Evolutionary conservation across 129 eudicot genomes (phyloP).

Genomic region (Erigeron canadensis): DNA sequence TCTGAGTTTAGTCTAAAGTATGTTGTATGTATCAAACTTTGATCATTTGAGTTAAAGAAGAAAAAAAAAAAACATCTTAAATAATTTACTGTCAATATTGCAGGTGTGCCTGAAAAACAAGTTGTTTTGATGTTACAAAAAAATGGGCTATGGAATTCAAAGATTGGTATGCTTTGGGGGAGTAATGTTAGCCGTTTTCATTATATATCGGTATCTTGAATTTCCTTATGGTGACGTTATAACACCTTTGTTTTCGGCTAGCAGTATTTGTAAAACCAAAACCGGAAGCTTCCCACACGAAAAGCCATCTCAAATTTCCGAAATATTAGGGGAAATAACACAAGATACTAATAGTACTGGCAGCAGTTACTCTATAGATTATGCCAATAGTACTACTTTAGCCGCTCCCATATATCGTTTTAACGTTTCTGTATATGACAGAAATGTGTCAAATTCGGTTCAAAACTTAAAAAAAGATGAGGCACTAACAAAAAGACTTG

Average conservation of each 20-base stretch:
- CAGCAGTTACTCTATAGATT: not conserved
- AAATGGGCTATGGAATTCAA: slow-evolving; percentile 36
- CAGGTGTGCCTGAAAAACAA: not conserved
- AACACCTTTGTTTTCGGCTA: slow-evolving; percentile 35
- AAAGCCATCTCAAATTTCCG: not conserved
- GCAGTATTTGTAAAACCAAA: slow-evolving; percentile 19
- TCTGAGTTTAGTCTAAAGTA: too few relatives aligned
- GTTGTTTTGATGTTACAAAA: not conserved
- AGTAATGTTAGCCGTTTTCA: slow-evolving; percentile 33
- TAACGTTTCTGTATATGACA: not conserved
- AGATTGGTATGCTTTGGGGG: slow-evolving; percentile 34
- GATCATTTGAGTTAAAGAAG: not conserved
- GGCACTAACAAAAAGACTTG: not conserved
- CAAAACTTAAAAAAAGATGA: slow-evolving; percentile 9
- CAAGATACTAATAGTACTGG: not conserved
- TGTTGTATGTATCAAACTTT: too few relatives aligned
- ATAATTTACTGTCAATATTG: slow-evolving; percentile 9
- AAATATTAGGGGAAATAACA: too few relatives aligned
- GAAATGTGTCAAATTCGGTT: slow-evolving; percentile 1
- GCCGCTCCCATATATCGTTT: slow-evolving; percentile 17
- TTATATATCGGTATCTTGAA: slow-evolving; percentile 37
- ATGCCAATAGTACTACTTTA: slow-evolving; percentile 2
- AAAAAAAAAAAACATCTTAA: not conserved
- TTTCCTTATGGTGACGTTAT: slow-evolving; percentile 47
- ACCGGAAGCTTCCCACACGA: slow-evolving; percentile 9